Base-by-base conservation (phyloP, 139 green algal genomes). In the Diplosphaera chodatii region DNA sequence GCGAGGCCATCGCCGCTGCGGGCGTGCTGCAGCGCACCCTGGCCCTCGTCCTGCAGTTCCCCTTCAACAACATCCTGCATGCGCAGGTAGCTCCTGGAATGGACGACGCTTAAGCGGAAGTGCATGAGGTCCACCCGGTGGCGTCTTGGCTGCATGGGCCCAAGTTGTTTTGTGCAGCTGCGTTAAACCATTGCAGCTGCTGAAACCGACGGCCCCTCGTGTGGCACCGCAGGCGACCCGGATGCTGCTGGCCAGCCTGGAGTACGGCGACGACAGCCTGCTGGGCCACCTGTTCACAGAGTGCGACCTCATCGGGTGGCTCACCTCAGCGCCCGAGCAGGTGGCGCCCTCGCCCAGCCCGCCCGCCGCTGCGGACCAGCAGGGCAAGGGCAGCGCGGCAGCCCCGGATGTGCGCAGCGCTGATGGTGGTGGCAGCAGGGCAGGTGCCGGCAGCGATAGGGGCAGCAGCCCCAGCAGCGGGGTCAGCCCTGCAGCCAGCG, bases 31-130 rank as follows among this genome's bases (percentile, higher is more conserved):
- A 75, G 6, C 33, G 74, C 4, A 86, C 82, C 76, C 77, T 96
- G 71, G 67, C 87, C 40, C 85, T 97, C 27, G 91, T 97, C 40
- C 66, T 82, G 59, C 63, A 65, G 20, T 93, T 89, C 76, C 91
- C 92, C 32, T 97, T 97, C 88, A 96, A 97, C 82, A 95, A 93
- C 78, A 78, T 91, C 41, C 78, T 97, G 74, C 92, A 97, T 74
- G 85, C 89, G 69, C 82, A 86, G 32, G 87, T 93, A 15, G n/a
- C n/a, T n/a, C n/a, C n/a, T n/a, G n/a, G n/a, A n/a, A n/a, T n/a
- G n/a, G n/a, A n/a, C n/a, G n/a, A n/a, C n/a, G n/a, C n/a, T n/a
- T n/a, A n/a, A n/a, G n/a, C n/a, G n/a, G n/a, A n/a, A n/a, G n/a
- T n/a, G n/a, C n/a, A n/a, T n/a, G n/a, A n/a, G n/a, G n/a, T n/a